A percentile compares a stretch with the other conserved stretches of the same genome.
These are phyloP conservation scores for Sordariomycetes sp. DNA, from an alignment of 2,329 filamentous ascomycete genomes.

Conservation along the genomic window DNA sequence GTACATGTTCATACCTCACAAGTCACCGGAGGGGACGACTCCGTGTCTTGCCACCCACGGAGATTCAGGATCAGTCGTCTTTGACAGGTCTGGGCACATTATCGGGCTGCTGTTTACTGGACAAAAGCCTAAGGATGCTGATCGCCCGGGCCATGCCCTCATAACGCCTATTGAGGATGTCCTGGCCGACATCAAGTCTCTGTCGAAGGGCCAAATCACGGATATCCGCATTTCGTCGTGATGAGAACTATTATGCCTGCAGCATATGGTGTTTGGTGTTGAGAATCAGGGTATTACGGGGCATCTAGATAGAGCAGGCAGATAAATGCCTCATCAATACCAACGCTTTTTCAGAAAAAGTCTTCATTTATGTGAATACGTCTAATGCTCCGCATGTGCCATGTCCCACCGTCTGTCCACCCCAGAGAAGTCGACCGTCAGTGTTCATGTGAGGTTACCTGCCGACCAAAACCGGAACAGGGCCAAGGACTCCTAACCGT, in stretches of 20 bases:
- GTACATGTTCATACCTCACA: background rate
- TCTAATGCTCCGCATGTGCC: too few species aligned
- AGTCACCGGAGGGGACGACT: background rate
- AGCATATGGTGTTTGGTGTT: too few species aligned
- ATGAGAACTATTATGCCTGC: background rate
- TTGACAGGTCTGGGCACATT: background rate
- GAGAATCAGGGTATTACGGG: too few species aligned
- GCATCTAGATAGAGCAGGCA: too few species aligned
- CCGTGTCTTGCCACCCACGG: background rate
- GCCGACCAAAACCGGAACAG: too few species aligned
- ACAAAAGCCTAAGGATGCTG: background rate
- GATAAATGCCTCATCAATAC: too few species aligned
- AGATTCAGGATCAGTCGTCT: background rate
- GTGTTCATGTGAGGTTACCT: too few species aligned
- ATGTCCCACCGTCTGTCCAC: too few species aligned
- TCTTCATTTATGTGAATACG: too few species aligned
- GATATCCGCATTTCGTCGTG: background rate
- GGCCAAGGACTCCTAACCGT: too few species aligned
- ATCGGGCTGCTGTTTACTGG: conserved; percentile 1
- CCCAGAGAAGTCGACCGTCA: too few species aligned
- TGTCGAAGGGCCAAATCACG: background rate
- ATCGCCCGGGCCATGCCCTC: background rate
- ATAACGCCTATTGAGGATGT: conserved; percentile 2
- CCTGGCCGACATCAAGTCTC: background rate
- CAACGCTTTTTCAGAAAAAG: too few species aligned